These are phyloP conservation scores for Penicillium sp. DNA, from an alignment of 2,329 filamentous ascomycete species.

Conservation along the genomic window DNA sequence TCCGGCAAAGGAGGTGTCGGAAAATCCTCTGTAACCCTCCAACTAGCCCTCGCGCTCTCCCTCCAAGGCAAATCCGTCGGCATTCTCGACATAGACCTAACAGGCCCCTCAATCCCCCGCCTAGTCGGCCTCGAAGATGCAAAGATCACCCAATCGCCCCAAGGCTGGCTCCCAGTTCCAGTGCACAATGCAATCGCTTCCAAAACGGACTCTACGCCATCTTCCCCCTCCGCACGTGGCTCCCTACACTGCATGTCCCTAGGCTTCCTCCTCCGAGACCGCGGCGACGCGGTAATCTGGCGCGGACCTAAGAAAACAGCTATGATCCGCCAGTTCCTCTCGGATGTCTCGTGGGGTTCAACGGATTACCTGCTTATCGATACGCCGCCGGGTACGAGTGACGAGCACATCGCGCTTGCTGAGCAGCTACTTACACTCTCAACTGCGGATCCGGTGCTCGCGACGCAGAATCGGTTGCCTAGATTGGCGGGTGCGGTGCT, in stretches of 20 bases:
- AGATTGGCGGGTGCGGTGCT: constrained; percentile 86
- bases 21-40: constrained; percentile 96
- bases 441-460: constrained; percentile 25
- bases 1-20: constrained; percentile 98
- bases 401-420: constrained; percentile 94
- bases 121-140: constrained; percentile 87
- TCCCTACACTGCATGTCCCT: constrained; percentile 76
- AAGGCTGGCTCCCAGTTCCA: constrained; percentile 86
- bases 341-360: constrained; percentile 82
- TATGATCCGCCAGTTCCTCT: constrained; percentile 95
- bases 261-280: constrained; percentile 79
- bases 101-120: constrained; percentile 91
- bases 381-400: constrained; percentile 91
- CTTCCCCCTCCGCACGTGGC: constrained; percentile 27
- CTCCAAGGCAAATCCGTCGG: constrained; percentile 85
- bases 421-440: constrained; percentile 69
- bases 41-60: constrained; percentile 86
- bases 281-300: constrained; percentile 95
- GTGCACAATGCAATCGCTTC: constrained; percentile 64
- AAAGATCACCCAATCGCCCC: constrained; percentile 87
- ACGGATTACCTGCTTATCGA: constrained; percentile 94
- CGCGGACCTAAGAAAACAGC: constrained; percentile 97
- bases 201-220: constrained; percentile 10
- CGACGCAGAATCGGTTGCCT: constrained; percentile 37
- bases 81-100: constrained; percentile 93